phyloP scores from a whole-genome alignment of 495 filamentous ascomycete genomes.

The Penicillium crystallinum region DNA sequence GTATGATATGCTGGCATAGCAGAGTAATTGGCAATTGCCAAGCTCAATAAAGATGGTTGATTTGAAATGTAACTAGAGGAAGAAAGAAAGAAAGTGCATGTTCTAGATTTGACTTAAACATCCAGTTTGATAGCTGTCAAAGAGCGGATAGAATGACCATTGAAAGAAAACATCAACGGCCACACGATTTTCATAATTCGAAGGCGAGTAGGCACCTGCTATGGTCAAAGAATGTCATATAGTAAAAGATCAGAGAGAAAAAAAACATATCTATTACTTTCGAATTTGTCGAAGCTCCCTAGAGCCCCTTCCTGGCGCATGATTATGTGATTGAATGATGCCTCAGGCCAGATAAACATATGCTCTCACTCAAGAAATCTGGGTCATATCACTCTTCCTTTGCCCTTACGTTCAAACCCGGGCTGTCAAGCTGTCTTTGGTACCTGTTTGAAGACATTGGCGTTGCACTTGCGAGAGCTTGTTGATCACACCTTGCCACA shows the following conservation, averaged over 20 bases:
- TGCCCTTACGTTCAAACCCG: background rate
- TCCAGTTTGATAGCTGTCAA: background rate
- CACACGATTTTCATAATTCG: background rate
- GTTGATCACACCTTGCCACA: conserved; percentile 4
- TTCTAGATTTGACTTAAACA: background rate
- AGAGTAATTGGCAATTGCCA: no score
- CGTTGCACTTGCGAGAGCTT: background rate
- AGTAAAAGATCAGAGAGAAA: background rate
- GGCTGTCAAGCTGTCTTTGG: background rate
- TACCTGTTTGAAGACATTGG: background rate
- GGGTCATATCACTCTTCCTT: background rate
- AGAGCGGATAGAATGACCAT: background rate
- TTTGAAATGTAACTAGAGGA: no score
- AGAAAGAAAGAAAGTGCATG: no score
- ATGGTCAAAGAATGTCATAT: background rate
- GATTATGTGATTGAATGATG: conserved; percentile 14
- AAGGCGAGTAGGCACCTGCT: background rate
- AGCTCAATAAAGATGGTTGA: no score
- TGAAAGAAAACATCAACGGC: background rate
- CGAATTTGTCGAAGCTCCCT: background rate
- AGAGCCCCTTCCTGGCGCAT: background rate
- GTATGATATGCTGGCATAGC: no score
- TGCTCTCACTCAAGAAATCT: background rate
- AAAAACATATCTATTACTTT: background rate
- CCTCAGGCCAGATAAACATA: conserved; percentile 16